Evolutionary conservation across 495 filamentous ascomycete species (phyloP).

Genomic region (Tuber calosporum): DNA sequence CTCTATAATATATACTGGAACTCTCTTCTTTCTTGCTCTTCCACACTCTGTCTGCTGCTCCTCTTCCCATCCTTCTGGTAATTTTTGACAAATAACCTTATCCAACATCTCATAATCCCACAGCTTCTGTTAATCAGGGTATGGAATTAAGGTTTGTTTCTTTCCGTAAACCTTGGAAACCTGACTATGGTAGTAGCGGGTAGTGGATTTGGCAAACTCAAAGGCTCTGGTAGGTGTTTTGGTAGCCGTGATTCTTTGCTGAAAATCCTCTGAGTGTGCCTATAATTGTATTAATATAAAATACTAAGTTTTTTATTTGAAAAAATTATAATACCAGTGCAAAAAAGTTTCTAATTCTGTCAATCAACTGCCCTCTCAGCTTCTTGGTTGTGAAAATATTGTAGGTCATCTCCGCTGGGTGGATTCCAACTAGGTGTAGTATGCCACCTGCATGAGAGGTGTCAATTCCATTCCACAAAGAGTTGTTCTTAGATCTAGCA

Average conservation of each 20-base stretch:
- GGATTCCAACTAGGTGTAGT: slow-evolving; percentile 1
- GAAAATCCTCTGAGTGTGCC: slow-evolving; percentile 8
- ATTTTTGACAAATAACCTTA: neutral
- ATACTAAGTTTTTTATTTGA: no score
- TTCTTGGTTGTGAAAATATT: no score
- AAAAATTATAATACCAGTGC: no score
- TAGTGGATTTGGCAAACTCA: slow-evolving; percentile 10
- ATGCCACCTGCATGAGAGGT: slow-evolving; percentile 11
- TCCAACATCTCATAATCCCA: neutral
- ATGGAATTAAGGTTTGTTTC: neutral
- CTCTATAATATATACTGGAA: slow-evolving; percentile 12
- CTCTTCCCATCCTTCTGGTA: neutral
- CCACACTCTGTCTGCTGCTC: neutral
- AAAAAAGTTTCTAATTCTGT: slow-evolving; percentile 10
- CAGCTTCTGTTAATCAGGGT: neutral
- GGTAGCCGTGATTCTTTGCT: neutral
- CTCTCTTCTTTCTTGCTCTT: slow-evolving; percentile 3
- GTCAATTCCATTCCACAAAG: slow-evolving; percentile 17
- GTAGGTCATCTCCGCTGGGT: neutral
- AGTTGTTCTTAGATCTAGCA: no score
- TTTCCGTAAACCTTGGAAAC: slow-evolving; percentile 10
- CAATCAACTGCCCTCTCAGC: neutral
- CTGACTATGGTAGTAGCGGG: slow-evolving; percentile 6
- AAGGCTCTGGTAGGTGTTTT: neutral
- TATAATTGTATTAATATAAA: neutral